Conservation (phyloP, 2,329 filamentous ascomycete genomes). For the Dactylonectria macrodidyma region DNA sequence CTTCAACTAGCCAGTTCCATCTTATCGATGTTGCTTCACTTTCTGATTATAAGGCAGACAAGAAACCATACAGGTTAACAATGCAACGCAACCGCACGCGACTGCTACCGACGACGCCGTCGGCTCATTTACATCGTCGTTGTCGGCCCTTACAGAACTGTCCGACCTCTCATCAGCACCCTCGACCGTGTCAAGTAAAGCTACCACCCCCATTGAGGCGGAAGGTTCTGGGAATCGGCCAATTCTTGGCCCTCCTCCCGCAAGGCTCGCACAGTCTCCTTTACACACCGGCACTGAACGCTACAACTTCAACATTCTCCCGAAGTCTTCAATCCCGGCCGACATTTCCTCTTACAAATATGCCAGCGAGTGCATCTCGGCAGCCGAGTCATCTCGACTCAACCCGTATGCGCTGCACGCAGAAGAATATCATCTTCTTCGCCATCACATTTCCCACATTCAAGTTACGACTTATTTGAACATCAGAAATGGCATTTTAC, state of each 20-base stretch:
- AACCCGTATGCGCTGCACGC: slow-evolving; percentile 91
- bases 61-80: slow-evolving; percentile 38
- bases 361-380: slow-evolving; percentile 90
- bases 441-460: slow-evolving; percentile 85
- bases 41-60: slow-evolving; percentile 37
- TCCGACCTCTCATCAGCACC: slow-evolving; percentile 70
- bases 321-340: slow-evolving; percentile 87
- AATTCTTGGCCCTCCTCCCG: slow-evolving; percentile 35
- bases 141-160: slow-evolving; percentile 66
- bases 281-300: slow-evolving; percentile 52
- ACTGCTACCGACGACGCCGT: slow-evolving; percentile 41
- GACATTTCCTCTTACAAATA: slow-evolving; percentile 82
- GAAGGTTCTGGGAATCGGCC: slow-evolving; percentile 47
- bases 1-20: neutral
- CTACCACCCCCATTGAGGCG: slow-evolving; percentile 71
- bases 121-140: slow-evolving; percentile 67
- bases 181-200: slow-evolving; percentile 73
- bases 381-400: slow-evolving; percentile 89
- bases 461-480: slow-evolving; percentile 98
- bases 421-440: slow-evolving; percentile 85
- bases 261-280: slow-evolving; percentile 41
- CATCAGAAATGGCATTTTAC: slow-evolving; percentile 93
- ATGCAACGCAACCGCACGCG: slow-evolving; percentile 33
- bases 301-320: slow-evolving; percentile 71
- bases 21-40: slow-evolving; percentile 2